These are phyloP conservation scores for Tuber calosporum DNA, from an alignment of 495 filamentous ascomycete species.

Conservation along the genomic window DNA sequence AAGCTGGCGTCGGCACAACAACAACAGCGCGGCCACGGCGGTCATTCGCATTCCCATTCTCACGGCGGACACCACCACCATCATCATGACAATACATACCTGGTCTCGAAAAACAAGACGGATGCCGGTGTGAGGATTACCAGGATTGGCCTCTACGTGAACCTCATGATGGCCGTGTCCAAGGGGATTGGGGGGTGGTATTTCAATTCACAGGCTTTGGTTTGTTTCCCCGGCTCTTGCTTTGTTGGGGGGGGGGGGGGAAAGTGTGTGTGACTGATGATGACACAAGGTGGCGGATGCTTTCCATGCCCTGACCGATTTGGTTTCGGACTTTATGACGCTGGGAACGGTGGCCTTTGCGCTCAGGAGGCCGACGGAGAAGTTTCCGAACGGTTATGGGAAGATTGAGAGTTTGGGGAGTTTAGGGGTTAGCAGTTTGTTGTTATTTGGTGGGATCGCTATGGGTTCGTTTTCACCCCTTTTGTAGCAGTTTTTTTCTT, in stretches of 20 bases:
- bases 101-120: slow-evolving; percentile 78
- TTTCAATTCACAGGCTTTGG: slow-evolving; percentile 88
- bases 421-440: slow-evolving; percentile 80
- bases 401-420: slow-evolving; percentile 96
- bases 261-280: background rate
- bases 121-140: slow-evolving; percentile 95
- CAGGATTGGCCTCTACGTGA: slow-evolving; percentile 81
- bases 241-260: background rate
- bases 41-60: slow-evolving; percentile 30
- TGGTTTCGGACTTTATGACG: slow-evolving; percentile 90
- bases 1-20: slow-evolving; percentile 28
- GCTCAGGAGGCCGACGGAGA: slow-evolving; percentile 67
- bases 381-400: slow-evolving; percentile 85
- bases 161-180: slow-evolving; percentile 84
- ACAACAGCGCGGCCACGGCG: slow-evolving; percentile 28
- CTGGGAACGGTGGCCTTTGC: slow-evolving; percentile 89
- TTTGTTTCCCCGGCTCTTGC: slow-evolving; percentile 41
- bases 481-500: slow-evolving; percentile 3
- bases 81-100: slow-evolving; percentile 77
- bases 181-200: slow-evolving; percentile 88
- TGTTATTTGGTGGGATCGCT: slow-evolving; percentile 78
- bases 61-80: slow-evolving; percentile 61
- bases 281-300: slow-evolving; percentile 60
- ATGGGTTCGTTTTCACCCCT: slow-evolving; percentile 50
- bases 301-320: slow-evolving; percentile 87